phyloP scores from a whole-genome alignment of 2,329 filamentous ascomycete species.

The Beauveria brongniartii region DNA sequence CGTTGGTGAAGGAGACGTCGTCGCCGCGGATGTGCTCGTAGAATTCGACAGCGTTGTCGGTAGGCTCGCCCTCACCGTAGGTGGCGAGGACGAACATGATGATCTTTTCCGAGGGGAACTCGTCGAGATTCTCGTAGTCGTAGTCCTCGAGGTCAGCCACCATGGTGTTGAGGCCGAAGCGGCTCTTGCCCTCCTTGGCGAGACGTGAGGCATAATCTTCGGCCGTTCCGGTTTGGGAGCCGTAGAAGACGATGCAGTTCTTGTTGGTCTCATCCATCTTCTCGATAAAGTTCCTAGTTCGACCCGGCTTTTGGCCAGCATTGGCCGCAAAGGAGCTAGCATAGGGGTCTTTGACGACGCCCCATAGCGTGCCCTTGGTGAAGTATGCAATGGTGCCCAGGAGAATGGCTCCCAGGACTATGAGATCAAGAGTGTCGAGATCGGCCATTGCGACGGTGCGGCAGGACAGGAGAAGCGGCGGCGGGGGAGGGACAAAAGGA shows the following conservation, averaged over 20 bases:
- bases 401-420: slow-evolving; percentile 81
- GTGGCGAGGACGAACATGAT: slow-evolving; percentile 94
- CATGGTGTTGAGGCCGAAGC: slow-evolving; percentile 96
- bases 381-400: slow-evolving; percentile 90
- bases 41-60: slow-evolving; percentile 97
- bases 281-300: slow-evolving; percentile 86
- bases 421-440: slow-evolving; percentile 88
- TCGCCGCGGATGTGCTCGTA: slow-evolving; percentile 90
- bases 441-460: slow-evolving; percentile 64
- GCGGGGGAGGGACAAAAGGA: not conserved
- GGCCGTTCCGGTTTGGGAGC: slow-evolving; percentile 94
- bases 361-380: slow-evolving; percentile 95
- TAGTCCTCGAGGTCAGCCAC: slow-evolving; percentile 97
- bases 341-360: slow-evolving; percentile 79
- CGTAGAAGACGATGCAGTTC: slow-evolving; percentile 98
- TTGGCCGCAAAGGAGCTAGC: slow-evolving; percentile 64
- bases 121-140: slow-evolving; percentile 89
- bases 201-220: slow-evolving; percentile 96
- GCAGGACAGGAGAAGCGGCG: not conserved
- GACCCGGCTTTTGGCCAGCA: slow-evolving; percentile 66
- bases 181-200: slow-evolving; percentile 93
- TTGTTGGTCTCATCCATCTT: slow-evolving; percentile 94
- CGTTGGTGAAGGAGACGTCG: slow-evolving; percentile 67
- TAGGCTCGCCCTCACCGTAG: slow-evolving; percentile 96
- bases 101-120: slow-evolving; percentile 81